phyloP scores from a whole-genome alignment of 2,329 filamentous ascomycete genomes.

The Stagonosporopsis rhizophila region DNA sequence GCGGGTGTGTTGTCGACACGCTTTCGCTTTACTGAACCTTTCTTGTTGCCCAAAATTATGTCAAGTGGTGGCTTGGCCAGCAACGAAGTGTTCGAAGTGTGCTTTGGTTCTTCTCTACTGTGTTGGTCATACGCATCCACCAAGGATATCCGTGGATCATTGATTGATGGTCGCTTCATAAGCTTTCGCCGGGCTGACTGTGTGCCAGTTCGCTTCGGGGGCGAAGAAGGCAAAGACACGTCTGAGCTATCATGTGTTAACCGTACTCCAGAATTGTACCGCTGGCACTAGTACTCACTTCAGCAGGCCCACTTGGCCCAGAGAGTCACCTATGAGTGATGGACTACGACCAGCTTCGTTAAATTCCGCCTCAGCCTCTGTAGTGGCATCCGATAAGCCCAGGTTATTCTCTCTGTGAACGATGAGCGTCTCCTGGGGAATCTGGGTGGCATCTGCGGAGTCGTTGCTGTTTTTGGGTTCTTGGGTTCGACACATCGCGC shows the following conservation, averaged over 20 bases:
- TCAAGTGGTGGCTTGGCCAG: neutral
- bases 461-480: constrained; percentile 1
- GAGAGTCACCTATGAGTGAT: neutral
- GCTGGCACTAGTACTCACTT: neutral
- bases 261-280: neutral
- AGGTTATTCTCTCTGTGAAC: neutral
- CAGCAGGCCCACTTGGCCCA: neutral
- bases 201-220: constrained; percentile 7
- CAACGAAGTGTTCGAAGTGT: neutral
- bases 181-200: constrained; percentile 28
- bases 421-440: constrained; percentile 2
- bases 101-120: neutral
- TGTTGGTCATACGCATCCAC: neutral
- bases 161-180: constrained; percentile 30
- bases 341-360: neutral
- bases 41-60: neutral
- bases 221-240: constrained; percentile 1
- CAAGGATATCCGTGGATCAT: constrained; percentile 22
- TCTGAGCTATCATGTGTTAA: constrained; percentile 13
- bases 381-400: constrained; percentile 13
- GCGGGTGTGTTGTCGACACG: neutral
- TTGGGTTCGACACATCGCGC: constrained; percentile 13
- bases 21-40: neutral
- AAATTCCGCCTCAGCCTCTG: constrained; percentile 4
- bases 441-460: constrained; percentile 5